Base-by-base conservation (phyloP, 108 stramenopile species). In the Chaetoceros tenuissimus region DNA sequence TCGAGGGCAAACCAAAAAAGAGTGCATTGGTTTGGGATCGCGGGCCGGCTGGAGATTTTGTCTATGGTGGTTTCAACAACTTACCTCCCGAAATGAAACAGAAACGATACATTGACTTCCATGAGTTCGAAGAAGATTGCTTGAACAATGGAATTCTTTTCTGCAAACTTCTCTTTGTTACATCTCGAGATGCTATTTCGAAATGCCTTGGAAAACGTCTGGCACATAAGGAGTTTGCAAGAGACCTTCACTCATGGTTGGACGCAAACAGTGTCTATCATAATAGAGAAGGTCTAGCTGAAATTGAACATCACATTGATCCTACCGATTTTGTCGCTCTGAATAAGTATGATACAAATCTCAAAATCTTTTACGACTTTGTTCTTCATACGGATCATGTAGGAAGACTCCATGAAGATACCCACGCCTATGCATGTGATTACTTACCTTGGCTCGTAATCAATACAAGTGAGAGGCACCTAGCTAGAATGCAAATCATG, bases 241-340 rank as follows among this genome's bases (percentile, higher is more conserved):
- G 48, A 51, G 86, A 87, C 53, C 56, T 87, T 18, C 54, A 59
- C 16, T 75, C 72, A 2, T 87, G 86, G 86, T 34, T 84, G 5
- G 69, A 74, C 23, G 78, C 78, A 13, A 77, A 77, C 29, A 60
- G 65, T 51, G 25, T 55, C 40, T 29, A 62, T 57, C 55, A 62
- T 31, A 46, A 26, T 29, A 20, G 62, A 1, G 75, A 76, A 29
- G 86, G 86, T 2, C 59, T 87, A 23, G 76, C 75, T 8, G 86
- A 72, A 20, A 87, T 87, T 48, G 73, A 71, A 30, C 53, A 59
- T 3, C 86, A 87, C 48, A 82, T 87, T 52, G 86, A 87, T 66
- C 86, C 86, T 10, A 84, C 86, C 2, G 86, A 87, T 53, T 87
- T 87, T 66, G 55, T 84, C 28, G 86, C 86, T 0, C 84, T 87